Percentiles rank a stretch among this genome's conserved stretches.
Evolutionary conservation across 768 basidiomycete species (phyloP).

Genomic region (Agaricus blazei): DNA sequence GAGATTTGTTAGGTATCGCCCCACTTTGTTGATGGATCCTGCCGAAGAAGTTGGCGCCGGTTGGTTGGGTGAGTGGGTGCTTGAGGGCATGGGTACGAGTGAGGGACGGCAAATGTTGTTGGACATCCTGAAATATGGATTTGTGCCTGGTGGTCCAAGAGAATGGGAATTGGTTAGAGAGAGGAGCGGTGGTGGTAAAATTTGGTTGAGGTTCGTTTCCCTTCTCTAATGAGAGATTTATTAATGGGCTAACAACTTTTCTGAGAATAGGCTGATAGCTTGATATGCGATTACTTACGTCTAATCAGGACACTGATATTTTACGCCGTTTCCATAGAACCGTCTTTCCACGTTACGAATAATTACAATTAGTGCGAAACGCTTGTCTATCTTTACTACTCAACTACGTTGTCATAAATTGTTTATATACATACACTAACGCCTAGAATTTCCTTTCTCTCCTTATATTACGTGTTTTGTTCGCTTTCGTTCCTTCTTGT

Average conservation of each 20-base stretch:
- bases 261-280: slow-evolving; percentile 13
- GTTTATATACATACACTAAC: too few relatives aligned
- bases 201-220: slow-evolving; percentile 57
- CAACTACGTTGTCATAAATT: too few relatives aligned
- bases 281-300: slow-evolving; percentile 3
- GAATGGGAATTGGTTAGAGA: slow-evolving; percentile 59
- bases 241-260: neutral
- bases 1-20: slow-evolving; percentile 28
- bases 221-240: neutral
- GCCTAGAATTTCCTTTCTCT: too few relatives aligned
- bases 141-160: slow-evolving; percentile 23
- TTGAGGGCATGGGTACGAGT: slow-evolving; percentile 73
- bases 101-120: slow-evolving; percentile 56
- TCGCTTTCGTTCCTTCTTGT: too few relatives aligned
- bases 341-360: too few relatives aligned
- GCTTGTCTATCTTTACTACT: too few relatives aligned
- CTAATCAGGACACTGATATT: too few relatives aligned
- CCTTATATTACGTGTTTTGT: too few relatives aligned
- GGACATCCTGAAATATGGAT: slow-evolving; percentile 38
- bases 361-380: too few relatives aligned
- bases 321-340: too few relatives aligned
- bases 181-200: slow-evolving; percentile 49
- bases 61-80: slow-evolving; percentile 73
- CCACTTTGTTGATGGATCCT: slow-evolving; percentile 16
- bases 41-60: slow-evolving; percentile 47